Conservation (phyloP, 2,329 filamentous ascomycete species). For the Penicillium sclerotiorum region DNA sequence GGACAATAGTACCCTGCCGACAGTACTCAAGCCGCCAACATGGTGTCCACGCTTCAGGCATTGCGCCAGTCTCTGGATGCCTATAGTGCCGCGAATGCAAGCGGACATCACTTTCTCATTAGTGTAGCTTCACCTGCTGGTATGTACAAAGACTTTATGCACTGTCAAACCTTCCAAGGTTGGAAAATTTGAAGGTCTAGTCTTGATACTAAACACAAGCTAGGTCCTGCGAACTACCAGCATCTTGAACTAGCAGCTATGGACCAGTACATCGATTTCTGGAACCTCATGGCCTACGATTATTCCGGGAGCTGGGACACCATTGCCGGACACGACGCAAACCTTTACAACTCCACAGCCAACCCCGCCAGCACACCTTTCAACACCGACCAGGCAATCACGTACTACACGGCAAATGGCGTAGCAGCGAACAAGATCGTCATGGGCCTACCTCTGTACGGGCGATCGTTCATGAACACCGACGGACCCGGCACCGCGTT, state of each 20-base stretch:
- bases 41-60: conserved; percentile 38
- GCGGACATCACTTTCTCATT: conserved; percentile 47
- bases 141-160: conserved; percentile 10
- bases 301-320: conserved; percentile 81
- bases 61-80: conserved; percentile 43
- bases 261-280: conserved; percentile 55
- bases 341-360: conserved; percentile 64
- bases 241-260: conserved; percentile 47
- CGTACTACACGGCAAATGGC: conserved; percentile 67
- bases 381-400: conserved; percentile 70
- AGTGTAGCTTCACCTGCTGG: conserved; percentile 52
- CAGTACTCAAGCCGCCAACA: conserved; percentile 36
- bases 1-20: conserved; percentile 34
- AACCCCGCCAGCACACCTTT: conserved; percentile 74
- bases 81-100: conserved; percentile 44
- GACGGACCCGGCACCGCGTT: conserved; percentile 71
- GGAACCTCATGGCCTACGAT: conserved; percentile 77
- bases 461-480: conserved; percentile 79
- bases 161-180: background rate
- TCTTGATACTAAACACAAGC: conserved; percentile 1
- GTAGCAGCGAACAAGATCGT: conserved; percentile 75
- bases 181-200: background rate
- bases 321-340: conserved; percentile 75
- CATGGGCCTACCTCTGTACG: conserved; percentile 89
- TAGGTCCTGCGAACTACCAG: conserved; percentile 49